Evolutionary conservation across 306 rosid genomes (phyloP).

Genomic region (Mucuna pruriens): DNA sequence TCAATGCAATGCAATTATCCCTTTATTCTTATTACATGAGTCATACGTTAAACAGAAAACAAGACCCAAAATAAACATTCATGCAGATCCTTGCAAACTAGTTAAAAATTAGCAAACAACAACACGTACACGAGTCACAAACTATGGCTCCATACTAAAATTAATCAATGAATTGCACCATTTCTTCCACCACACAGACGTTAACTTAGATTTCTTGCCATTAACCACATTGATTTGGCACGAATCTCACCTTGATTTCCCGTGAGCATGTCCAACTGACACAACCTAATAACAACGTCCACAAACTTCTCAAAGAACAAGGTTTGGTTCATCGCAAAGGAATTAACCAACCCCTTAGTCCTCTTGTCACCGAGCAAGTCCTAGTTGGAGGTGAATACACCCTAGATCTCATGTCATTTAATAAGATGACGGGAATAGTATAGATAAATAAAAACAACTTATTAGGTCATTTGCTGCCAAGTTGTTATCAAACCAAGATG

Average conservation of each 20-base stretch:
- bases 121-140: not conserved
- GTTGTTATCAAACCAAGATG: no score
- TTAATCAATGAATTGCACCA: not conserved
- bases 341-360: constrained; percentile 53
- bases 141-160: not conserved
- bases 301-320: constrained; percentile 63
- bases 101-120: not conserved
- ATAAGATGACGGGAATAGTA: no score
- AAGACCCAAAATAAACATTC: not conserved
- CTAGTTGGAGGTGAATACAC: constrained; percentile 69
- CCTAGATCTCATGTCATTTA: no score
- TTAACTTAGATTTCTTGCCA: constrained; percentile 21
- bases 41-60: not conserved
- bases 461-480: no score
- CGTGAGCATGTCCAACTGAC: constrained; percentile 62
- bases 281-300: constrained; percentile 54
- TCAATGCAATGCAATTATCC: no score
- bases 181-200: constrained; percentile 40
- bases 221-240: constrained; percentile 51
- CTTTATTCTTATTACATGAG: not conserved
- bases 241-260: constrained; percentile 65
- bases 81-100: not conserved
- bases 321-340: constrained; percentile 49
- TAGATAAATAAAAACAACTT: no score
- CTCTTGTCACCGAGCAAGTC: constrained; percentile 43